Base-by-base conservation (phyloP, 768 basidiomycete genomes). In the Leccinellum albellum region DNA sequence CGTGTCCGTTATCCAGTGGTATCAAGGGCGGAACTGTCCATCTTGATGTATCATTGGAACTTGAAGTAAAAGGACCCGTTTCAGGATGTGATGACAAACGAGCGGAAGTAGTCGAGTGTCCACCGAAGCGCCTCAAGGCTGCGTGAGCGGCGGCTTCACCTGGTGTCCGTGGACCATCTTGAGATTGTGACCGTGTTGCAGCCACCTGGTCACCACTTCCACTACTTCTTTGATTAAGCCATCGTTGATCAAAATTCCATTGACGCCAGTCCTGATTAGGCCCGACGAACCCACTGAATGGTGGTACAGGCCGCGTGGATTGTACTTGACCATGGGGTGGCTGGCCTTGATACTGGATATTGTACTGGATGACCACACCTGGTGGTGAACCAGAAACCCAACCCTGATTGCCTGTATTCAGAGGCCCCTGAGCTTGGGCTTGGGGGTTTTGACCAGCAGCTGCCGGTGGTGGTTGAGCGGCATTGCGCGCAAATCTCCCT, bases 251-350 rank as follows among this genome's bases (percentile, higher is more conserved):
- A 31, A 70, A 67, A 42, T 79, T 80, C 87, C 86, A 89, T 23
- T 78, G 79, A 55, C 83, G 83, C 84, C 86, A 88, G n/a, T 72
- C 77, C 20, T 81, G 82, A 33, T 79, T 80, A 9, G 86, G 87
- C 9, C 85, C 86, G 37, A 78, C 75, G 61, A 89, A 88, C 13
- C 88, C 87, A 56, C 75, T 64, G 59, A 83, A 85, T 29, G 76
- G 78, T 1, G 86, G 87, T 5, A 82, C 72, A 4, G 77, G 78
- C 45, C 75, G 73, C 24, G 44, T 55, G 50, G 66, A 64, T 37
- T 51, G 74, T 49, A 24, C 66, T 64, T 71, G 76, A 54, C 33
- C 65, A 62, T 71, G 69, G 24, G 71, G 72, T 21, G 70, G 70
- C 57, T 71, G 75, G 53, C 68, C 68, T 62, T 81, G 82, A 57